Conservation (phyloP, 148 eudicot genomes). For the Chenopodium formosanum region DNA sequence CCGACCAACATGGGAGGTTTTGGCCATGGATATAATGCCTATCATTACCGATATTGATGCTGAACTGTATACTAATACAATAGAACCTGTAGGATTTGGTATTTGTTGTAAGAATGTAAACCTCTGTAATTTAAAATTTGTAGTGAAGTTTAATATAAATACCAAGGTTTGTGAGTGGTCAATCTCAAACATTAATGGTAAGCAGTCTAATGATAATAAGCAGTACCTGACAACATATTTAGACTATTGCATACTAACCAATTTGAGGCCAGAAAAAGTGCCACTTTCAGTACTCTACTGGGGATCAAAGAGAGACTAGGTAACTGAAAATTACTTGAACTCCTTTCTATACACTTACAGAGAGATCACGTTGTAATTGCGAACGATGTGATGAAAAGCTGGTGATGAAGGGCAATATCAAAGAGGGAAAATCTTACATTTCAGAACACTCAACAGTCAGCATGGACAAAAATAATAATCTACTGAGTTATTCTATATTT, state of each 20-base stretch:
- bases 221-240: background rate
- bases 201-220: background rate
- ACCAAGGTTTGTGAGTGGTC: background rate
- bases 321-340: too few species aligned
- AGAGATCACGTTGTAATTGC: background rate
- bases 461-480: too few species aligned
- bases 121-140: background rate
- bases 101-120: background rate
- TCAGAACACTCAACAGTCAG: background rate
- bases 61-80: background rate
- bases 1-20: conserved; percentile 39
- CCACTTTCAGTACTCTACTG: background rate
- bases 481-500: too few species aligned
- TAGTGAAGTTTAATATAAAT: background rate
- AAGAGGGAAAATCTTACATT: background rate
- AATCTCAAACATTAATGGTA: background rate
- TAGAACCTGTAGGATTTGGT: conserved; percentile 9
- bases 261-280: background rate
- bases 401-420: background rate
- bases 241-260: background rate
- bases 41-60: conserved; percentile 7
- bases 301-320: too few species aligned
- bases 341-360: background rate
- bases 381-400: too few species aligned
- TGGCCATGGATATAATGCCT: conserved; percentile 22